phyloP scores from a whole-genome alignment of 1,284 basidiomycete species.

The Cryptococcus floricola region DNA sequence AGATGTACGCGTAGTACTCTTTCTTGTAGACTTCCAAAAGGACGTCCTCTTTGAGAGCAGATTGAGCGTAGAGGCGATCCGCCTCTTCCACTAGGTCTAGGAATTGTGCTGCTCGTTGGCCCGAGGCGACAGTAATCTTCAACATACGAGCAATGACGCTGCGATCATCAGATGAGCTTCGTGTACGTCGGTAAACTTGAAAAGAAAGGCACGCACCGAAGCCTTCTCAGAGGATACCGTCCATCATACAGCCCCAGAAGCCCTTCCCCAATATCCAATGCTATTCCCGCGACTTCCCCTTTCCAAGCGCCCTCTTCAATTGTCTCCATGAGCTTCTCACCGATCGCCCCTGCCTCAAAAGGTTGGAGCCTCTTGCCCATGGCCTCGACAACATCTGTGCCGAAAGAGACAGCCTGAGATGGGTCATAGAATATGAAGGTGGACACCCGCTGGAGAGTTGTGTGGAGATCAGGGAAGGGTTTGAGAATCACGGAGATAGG shows the following conservation, averaged over 20 bases:
- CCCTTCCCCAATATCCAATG: slow-evolving; percentile 23
- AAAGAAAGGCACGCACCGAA: slow-evolving; percentile 23
- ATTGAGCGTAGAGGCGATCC: background rate
- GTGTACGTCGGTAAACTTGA: background rate
- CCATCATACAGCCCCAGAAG: slow-evolving; percentile 30
- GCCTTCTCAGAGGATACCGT: slow-evolving; percentile 28
- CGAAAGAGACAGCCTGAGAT: background rate
- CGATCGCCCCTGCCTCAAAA: slow-evolving; percentile 12
- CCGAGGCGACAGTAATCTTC: slow-evolving; percentile 19
- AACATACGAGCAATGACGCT: slow-evolving; percentile 15
- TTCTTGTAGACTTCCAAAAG: slow-evolving; percentile 12
- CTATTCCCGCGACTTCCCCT: slow-evolving; percentile 21
- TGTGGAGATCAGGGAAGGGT: slow-evolving; percentile 9
- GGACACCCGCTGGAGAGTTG: slow-evolving; percentile 12
- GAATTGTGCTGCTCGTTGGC: slow-evolving; percentile 22
- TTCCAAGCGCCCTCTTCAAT: slow-evolving; percentile 23
- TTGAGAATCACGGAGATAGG: slow-evolving; percentile 9
- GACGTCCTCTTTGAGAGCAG: slow-evolving; percentile 16
- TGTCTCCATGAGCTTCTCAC: slow-evolving; percentile 26
- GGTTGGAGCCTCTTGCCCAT: slow-evolving; percentile 1
- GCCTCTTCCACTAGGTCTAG: slow-evolving; percentile 10
- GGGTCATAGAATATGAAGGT: slow-evolving; percentile 8
- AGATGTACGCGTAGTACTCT: slow-evolving; percentile 25
- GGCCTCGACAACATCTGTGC: background rate
- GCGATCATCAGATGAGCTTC: background rate